Conservation (phyloP, 108 stramenopile genomes). For the Pseudonitzschia delicatissima region DNA sequence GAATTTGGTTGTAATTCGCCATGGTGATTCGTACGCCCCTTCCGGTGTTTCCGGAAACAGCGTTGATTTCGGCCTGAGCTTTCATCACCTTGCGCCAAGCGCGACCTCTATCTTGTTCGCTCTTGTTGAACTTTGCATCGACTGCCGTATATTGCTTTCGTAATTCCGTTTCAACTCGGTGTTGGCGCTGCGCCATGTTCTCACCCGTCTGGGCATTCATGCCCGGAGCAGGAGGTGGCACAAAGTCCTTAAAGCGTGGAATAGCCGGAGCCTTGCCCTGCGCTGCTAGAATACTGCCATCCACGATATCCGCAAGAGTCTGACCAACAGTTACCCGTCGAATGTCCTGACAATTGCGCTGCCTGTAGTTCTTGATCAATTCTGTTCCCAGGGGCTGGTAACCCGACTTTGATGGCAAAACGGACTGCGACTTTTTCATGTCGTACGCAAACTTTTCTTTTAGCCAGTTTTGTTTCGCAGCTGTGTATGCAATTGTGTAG, state of each 20-base stretch:
- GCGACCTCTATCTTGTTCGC: slow-evolving; percentile 51
- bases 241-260: slow-evolving; percentile 37
- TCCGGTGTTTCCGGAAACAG: background rate
- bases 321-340: slow-evolving; percentile 13
- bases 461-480: slow-evolving; percentile 33
- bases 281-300: slow-evolving; percentile 21
- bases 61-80: slow-evolving; percentile 25
- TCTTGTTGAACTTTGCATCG: slow-evolving; percentile 30
- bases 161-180: slow-evolving; percentile 33
- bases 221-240: slow-evolving; percentile 40
- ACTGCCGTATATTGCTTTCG: slow-evolving; percentile 23
- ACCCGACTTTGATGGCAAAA: slow-evolving; percentile 33
- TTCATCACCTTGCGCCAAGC: slow-evolving; percentile 58
- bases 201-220: slow-evolving; percentile 43
- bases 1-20: slow-evolving; percentile 22
- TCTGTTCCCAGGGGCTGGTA: slow-evolving; percentile 30
- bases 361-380: slow-evolving; percentile 24
- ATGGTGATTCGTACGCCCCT: slow-evolving; percentile 3
- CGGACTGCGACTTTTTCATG: slow-evolving; percentile 8
- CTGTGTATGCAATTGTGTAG: slow-evolving; percentile 26
- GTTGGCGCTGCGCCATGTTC: slow-evolving; percentile 44
- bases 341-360: slow-evolving; percentile 3
- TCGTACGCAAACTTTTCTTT: slow-evolving; percentile 35
- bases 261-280: slow-evolving; percentile 19
- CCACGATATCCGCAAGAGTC: slow-evolving; percentile 42